Base-by-base conservation (phyloP, 345 rosid species). In the Gossypium mustelinum region DNA sequence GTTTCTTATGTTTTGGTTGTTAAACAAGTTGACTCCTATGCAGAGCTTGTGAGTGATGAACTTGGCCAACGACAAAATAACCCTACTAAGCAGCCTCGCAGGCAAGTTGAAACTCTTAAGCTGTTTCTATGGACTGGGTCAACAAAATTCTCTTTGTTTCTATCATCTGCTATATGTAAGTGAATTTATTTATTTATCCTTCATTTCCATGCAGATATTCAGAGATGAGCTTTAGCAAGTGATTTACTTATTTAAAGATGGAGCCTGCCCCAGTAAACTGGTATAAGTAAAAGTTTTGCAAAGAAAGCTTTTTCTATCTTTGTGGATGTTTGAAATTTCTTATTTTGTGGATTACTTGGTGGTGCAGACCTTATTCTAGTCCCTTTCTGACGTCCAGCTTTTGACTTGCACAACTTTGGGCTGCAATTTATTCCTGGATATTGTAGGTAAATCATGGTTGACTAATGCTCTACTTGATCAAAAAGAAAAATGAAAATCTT, bases 151-250 rank as follows among this genome's bases (percentile, higher is more conserved):
- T 10, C 3, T 3, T 9, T 64, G 41, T 70, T 43, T n/a, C 69
- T 17, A 34, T 67, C 61, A 73, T 59, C 18, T 76, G 25, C 45
- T 69, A 69, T 9, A 2, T 51, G 16, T n/a, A 51, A 16, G 45
- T 27, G 6, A 16, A 54, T 39, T 63, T 11, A 47, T 67, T 6
- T 63, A 11, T 56, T 58, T 73, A 9, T 69, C 45, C 45, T 67
- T 76, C 74, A 14, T 47, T 56, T 20, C 4, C 41, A 16, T 86
- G 85, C 80, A 89, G 93, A 82, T 89, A 88, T 75, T 90, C 95
- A 0, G 89, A 88, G 77, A 91, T 91, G 97, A 89, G 85, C 76
- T 91, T 85, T 84, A 82, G 90, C 85, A 87, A 87, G 87, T 83
- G 86, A 85, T 84, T 80, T 73, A 27, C 84, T 79, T 77, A 74